These are phyloP conservation scores for Yarrowia osloensis DNA, from an alignment of 805 yeast species.

Conservation along the genomic window DNA sequence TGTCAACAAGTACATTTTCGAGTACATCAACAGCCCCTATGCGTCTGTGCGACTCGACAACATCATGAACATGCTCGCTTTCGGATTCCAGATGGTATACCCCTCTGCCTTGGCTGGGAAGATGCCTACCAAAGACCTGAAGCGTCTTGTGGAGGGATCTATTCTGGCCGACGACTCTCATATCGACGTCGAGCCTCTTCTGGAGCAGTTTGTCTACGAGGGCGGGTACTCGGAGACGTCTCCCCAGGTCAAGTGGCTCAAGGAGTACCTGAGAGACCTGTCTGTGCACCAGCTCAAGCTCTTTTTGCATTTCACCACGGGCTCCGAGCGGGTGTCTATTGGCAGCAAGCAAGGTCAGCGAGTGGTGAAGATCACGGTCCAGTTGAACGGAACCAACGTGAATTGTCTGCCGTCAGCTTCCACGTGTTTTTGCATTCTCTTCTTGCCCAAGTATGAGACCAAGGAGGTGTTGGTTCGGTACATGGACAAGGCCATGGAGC, in stretches of 20 bases:
- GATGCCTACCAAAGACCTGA: constrained; percentile 34
- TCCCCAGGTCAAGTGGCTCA: constrained; percentile 46
- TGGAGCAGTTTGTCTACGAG: constrained; percentile 46
- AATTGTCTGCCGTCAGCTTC: constrained; percentile 53
- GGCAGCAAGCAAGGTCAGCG: constrained; percentile 45
- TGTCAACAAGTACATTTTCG: neutral
- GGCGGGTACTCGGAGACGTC: constrained; percentile 47
- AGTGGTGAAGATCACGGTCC: constrained; percentile 49
- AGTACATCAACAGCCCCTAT: neutral
- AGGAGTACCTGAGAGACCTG: constrained; percentile 51
- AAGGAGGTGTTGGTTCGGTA: constrained; percentile 38
- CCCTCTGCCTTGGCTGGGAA: constrained; percentile 26
- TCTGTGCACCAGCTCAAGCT: constrained; percentile 44
- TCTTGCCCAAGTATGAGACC: constrained; percentile 51
- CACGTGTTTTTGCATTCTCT: constrained; percentile 52
- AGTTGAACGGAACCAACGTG: constrained; percentile 46
- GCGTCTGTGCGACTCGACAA: neutral
- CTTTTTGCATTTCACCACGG: constrained; percentile 53
- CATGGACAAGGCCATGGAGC: constrained; percentile 38
- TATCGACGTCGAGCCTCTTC: constrained; percentile 45
- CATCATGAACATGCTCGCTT: neutral
- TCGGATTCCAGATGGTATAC: constrained; percentile 3
- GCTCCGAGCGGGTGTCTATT: constrained; percentile 52
- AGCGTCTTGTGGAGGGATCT: constrained; percentile 47
- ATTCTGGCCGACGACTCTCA: constrained; percentile 42